phyloP scores from a whole-genome alignment of 2,329 filamentous ascomycete species.

The Ophiostoma australiae region DNA sequence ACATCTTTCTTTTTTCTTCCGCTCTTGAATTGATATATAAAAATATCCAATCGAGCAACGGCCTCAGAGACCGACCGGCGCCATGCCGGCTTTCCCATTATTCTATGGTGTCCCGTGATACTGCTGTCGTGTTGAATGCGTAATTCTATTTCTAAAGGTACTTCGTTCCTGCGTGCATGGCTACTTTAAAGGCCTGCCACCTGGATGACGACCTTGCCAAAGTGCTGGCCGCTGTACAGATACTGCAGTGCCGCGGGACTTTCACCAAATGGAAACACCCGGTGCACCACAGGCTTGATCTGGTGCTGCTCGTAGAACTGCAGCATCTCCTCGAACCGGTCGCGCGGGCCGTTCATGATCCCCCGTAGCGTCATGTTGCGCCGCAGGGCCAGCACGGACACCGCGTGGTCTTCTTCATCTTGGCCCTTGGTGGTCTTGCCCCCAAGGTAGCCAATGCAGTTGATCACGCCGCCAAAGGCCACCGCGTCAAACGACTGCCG shows the following conservation, averaged over 20 bases:
- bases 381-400: constrained; percentile 52
- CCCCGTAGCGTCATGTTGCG: constrained; percentile 48
- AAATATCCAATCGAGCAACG: constrained; percentile 56
- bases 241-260: constrained; percentile 45
- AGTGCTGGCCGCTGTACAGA: constrained; percentile 47
- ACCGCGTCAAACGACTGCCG: constrained; percentile 49
- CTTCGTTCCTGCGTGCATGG: too few species aligned
- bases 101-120: neutral
- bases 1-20: constrained; percentile 29
- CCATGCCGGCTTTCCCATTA: constrained; percentile 55
- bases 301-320: constrained; percentile 38
- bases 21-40: constrained; percentile 44
- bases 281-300: constrained; percentile 42
- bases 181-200: constrained; percentile 24
- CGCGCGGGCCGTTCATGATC: constrained; percentile 56
- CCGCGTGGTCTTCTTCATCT: constrained; percentile 38
- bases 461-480: constrained; percentile 52
- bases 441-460: constrained; percentile 46
- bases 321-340: constrained; percentile 52
- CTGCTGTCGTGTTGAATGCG: neutral
- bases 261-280: constrained; percentile 41
- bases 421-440: constrained; percentile 49
- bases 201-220: constrained; percentile 50
- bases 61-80: constrained; percentile 71
- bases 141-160: neutral